Conservation (phyloP, 2,329 filamentous ascomycete species). For the Orbilia brochopaga region DNA sequence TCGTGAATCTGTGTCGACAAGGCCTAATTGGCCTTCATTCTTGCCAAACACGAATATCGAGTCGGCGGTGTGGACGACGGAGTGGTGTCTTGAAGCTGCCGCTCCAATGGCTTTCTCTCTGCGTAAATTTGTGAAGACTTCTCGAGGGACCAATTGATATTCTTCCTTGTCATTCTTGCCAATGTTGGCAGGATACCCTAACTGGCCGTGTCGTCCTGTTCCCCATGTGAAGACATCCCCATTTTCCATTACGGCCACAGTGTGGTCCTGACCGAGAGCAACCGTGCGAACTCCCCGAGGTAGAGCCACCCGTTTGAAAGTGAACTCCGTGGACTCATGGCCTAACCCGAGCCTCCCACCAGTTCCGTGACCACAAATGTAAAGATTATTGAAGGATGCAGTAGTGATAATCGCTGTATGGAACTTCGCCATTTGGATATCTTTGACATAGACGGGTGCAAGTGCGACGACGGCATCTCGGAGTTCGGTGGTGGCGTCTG, state of each 20-base stretch:
- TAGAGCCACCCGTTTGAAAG: conserved; percentile 78
- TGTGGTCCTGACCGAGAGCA: conserved; percentile 89
- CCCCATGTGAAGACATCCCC: conserved; percentile 98
- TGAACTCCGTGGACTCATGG: conserved; percentile 82
- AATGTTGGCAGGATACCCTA: conserved; percentile 77
- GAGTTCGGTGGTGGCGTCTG: conserved; percentile 61
- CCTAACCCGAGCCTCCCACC: conserved; percentile 88
- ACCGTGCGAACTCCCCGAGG: conserved; percentile 70
- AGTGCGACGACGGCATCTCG: conserved; percentile 22
- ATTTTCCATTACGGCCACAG: conserved; percentile 79
- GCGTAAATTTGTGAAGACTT: conserved; percentile 90
- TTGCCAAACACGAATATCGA: conserved; percentile 93
- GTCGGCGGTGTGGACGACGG: conserved; percentile 80
- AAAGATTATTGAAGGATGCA: conserved; percentile 87
- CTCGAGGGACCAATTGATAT: conserved; percentile 78
- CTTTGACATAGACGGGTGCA: conserved; percentile 29
- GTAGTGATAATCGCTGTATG: conserved; percentile 87
- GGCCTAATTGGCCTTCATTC: conserved; percentile 88
- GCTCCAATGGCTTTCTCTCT: conserved; percentile 80
- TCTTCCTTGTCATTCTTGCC: conserved; percentile 76
- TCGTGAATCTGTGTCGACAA: conserved; percentile 89
- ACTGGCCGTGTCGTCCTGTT: conserved; percentile 80
- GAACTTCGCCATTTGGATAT: conserved; percentile 75
- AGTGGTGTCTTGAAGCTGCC: conserved; percentile 88
- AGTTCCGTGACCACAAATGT: conserved; percentile 88